Percentiles rank a stretch among this genome's conserved stretches.
Conservation (phyloP, 2,329 filamentous ascomycete species). For the Trichoderma koningiopsis region DNA sequence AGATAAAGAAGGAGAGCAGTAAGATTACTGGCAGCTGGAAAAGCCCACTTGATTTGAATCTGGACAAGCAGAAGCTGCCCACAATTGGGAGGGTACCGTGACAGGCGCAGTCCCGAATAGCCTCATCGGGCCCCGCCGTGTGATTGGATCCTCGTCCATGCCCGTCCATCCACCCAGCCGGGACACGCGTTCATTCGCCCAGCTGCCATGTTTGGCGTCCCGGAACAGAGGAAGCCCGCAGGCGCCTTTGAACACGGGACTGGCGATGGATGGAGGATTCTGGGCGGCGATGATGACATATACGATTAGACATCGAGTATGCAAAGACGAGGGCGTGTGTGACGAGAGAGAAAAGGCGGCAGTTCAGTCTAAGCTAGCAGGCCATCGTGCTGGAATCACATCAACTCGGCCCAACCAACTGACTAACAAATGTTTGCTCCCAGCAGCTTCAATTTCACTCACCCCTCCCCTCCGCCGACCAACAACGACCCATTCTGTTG, state of each 20-base stretch:
- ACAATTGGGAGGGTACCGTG: conserved; percentile 18
- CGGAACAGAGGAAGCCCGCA: conserved; percentile 1
- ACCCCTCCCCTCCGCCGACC: background rate
- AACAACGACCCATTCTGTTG: background rate
- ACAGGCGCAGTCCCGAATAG: conserved; percentile 15
- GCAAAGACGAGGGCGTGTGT: background rate
- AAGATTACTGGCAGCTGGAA: background rate
- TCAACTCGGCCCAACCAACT: background rate
- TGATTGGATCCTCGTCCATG: conserved; percentile 12
- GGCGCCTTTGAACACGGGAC: conserved; percentile 14
- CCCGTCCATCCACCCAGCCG: conserved; percentile 8
- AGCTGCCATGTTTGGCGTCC: background rate
- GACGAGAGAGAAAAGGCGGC: background rate
- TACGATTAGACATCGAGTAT: background rate
- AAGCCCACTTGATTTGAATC: background rate
- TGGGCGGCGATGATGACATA: background rate
- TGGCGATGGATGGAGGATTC: background rate
- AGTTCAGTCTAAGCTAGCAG: background rate
- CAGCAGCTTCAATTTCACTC: background rate
- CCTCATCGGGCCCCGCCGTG: conserved; percentile 4
- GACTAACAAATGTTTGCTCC: background rate
- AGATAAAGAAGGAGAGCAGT: background rate
- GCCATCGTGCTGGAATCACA: background rate
- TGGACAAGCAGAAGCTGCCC: background rate
- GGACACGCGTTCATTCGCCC: conserved; percentile 22